phyloP scores from a whole-genome alignment of 495 filamentous ascomycete species.

The Cetradonia linearis region DNA sequence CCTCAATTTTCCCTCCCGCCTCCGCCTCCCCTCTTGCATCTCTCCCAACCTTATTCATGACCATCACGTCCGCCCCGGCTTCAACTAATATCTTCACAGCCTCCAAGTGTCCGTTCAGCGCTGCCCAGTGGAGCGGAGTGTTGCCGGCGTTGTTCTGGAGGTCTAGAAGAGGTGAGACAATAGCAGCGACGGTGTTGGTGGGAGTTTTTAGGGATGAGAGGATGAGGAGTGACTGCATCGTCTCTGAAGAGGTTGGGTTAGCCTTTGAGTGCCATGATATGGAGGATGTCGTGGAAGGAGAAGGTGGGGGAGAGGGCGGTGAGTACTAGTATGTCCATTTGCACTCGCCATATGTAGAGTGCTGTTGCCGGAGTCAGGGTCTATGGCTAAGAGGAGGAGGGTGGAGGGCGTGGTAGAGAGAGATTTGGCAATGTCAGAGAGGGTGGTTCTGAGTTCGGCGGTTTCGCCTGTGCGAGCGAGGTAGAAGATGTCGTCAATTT shows the following conservation, averaged over 20 bases:
- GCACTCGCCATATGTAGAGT: slow-evolving; percentile 81
- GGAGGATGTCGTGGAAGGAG: background rate
- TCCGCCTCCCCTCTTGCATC: slow-evolving; percentile 72
- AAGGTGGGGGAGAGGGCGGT: slow-evolving; percentile 16
- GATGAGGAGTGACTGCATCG: slow-evolving; percentile 41
- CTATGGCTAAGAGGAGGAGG: slow-evolving; percentile 55
- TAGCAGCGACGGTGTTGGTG: slow-evolving; percentile 10
- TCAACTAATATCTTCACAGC: slow-evolving; percentile 66
- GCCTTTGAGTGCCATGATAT: background rate
- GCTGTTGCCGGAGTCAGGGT: slow-evolving; percentile 59
- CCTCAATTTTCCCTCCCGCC: slow-evolving; percentile 2
- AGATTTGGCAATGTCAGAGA: slow-evolving; percentile 47
- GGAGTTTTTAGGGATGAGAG: slow-evolving; percentile 28
- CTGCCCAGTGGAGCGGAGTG: slow-evolving; percentile 86
- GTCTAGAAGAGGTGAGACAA: slow-evolving; percentile 47
- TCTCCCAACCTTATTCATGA: slow-evolving; percentile 72
- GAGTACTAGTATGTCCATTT: slow-evolving; percentile 76
- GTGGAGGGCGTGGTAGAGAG: slow-evolving; percentile 41
- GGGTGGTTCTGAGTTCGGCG: slow-evolving; percentile 51
- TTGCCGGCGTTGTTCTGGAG: slow-evolving; percentile 68
- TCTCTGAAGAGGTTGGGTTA: slow-evolving; percentile 33
- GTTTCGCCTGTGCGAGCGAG: slow-evolving; percentile 66
- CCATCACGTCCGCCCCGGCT: slow-evolving; percentile 60
- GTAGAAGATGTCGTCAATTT: slow-evolving; percentile 83
- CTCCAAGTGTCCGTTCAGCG: slow-evolving; percentile 73